Evolutionary conservation across 1,284 basidiomycete species (phyloP).

Genomic region (Ustilago esculenta): DNA sequence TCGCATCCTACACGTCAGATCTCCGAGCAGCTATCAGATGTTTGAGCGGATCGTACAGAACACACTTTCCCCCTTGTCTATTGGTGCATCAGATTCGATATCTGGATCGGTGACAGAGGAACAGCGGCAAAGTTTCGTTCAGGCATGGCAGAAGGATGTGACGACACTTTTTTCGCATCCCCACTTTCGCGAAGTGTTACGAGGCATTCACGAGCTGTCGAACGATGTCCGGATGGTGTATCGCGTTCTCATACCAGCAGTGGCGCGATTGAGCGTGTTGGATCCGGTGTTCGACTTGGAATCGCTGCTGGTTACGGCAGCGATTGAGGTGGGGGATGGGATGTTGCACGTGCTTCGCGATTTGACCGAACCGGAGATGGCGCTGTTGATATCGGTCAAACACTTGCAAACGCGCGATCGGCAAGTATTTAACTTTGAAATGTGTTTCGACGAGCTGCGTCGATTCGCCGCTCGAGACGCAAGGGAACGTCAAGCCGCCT

Average conservation of each 20-base stretch:
- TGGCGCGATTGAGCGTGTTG: conserved; percentile 9
- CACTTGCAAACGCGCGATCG: conserved; percentile 58
- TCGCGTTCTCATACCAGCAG: conserved; percentile 17
- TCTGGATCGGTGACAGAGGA: background rate
- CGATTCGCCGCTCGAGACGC: conserved; percentile 48
- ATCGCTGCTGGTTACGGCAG: conserved; percentile 19
- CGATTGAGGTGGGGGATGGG: conserved; percentile 21
- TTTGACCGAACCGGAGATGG: conserved; percentile 57
- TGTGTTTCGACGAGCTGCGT: conserved; percentile 56
- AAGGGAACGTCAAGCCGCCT: conserved; percentile 23
- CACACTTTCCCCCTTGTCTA: conserved; percentile 11
- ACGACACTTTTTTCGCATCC: conserved; percentile 17
- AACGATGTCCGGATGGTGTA: conserved; percentile 52
- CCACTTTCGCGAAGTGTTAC: conserved; percentile 28
- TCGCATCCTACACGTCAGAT: conserved; percentile 57
- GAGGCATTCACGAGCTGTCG: conserved; percentile 45
- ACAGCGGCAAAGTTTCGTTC: background rate
- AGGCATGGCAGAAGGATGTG: conserved; percentile 43
- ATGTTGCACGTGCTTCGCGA: conserved; percentile 25
- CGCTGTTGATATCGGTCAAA: conserved; percentile 59
- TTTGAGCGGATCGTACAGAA: conserved; percentile 47
- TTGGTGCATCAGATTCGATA: background rate
- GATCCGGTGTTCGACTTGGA: conserved; percentile 10
- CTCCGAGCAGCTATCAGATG: conserved; percentile 28
- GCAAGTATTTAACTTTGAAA: conserved; percentile 65